Evolutionary conservation across 2,329 filamentous ascomycete species (phyloP).

Genomic region (Diaporthe nobilis): DNA sequence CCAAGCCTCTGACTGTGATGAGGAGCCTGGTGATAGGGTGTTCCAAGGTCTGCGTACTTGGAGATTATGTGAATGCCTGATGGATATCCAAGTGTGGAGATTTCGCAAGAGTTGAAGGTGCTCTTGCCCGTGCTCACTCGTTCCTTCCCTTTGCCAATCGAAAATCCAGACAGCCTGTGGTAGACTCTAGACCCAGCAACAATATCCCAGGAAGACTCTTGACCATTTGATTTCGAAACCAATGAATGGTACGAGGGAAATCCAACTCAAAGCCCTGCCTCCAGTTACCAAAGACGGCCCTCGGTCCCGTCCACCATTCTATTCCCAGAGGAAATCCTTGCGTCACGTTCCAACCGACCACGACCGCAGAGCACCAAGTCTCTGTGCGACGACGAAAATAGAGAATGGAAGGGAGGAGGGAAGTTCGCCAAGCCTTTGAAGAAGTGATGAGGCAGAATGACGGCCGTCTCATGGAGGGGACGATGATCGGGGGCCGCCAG

Average conservation of each 20-base stretch:
- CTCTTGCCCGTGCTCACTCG: background rate
- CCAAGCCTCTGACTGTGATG: background rate
- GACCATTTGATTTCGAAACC: background rate
- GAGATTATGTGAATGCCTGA: background rate
- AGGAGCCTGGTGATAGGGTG: too few relatives aligned
- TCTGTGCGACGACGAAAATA: constrained; percentile 7
- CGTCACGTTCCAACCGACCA: constrained; percentile 26
- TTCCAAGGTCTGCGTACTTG: background rate
- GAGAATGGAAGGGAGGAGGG: background rate
- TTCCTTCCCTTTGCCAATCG: background rate
- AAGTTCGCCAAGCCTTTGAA: background rate
- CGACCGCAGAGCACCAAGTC: background rate
- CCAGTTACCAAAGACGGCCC: constrained; percentile 16
- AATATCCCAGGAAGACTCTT: background rate
- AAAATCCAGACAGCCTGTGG: background rate
- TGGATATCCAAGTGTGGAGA: background rate
- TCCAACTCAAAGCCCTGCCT: constrained; percentile 7
- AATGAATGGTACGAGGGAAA: background rate
- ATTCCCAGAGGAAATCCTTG: constrained; percentile 20
- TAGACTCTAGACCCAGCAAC: background rate
- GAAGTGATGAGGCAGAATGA: background rate
- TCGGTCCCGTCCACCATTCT: constrained; percentile 28
- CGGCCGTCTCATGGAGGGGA: background rate
- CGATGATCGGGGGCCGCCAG: background rate
- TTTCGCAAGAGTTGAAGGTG: background rate